Evolutionary conservation across 805 yeast genomes (phyloP), one percentile per base, ranked within the genome.

Genomic region (Yarrowia sp.): DNA sequence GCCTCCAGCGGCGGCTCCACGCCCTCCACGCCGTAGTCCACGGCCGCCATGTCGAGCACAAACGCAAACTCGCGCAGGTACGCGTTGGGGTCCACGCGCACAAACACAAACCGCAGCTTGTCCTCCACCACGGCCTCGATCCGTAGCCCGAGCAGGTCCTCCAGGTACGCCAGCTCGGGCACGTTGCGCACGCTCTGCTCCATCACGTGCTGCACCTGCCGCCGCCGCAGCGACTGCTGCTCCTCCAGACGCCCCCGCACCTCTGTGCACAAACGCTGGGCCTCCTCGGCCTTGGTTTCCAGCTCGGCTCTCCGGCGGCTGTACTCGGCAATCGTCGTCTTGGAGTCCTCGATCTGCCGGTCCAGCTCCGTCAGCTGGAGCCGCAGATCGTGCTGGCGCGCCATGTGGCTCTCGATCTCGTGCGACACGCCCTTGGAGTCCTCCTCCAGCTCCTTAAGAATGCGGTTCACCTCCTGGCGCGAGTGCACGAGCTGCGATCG

Each of bases 111-210:
- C 63, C 71, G 73, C 44, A 86, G 68, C 32, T 77, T 66, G 60
- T 80, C 82, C 7, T 77, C 79, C 18, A 73, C 71, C 1, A 81
- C 70, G 3, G 84, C 84, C 61, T 81, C 83, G 18, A 86, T 78
- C 33, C 74, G 73, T 62, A 86, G 68, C 0, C 90, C 90, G 44
- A 84, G 72, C 53, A 82, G 72, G 36, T 74, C 70, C 64, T 85
- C 88, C 71, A 79, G 83, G 39, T 79, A 74, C 16, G 72, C 62
- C 39, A 83, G 73, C 68, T 85, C 89, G 0, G 84, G 83, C 14
- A 74, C 72, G 63, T 84, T 84, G 39, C 73, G 74, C 27, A 73
- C 74, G 7, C 78, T 73, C 67, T 85, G 88, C 9, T 68, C 62
- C 31, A 59, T 53, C 19, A 71, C 64, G 18, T 71, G 70, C 33